A percentile compares a stretch with the other conserved stretches of the same genome.
Evolutionary conservation across 768 basidiomycete species (phyloP).

Genomic region (Sutorius australiensis): DNA sequence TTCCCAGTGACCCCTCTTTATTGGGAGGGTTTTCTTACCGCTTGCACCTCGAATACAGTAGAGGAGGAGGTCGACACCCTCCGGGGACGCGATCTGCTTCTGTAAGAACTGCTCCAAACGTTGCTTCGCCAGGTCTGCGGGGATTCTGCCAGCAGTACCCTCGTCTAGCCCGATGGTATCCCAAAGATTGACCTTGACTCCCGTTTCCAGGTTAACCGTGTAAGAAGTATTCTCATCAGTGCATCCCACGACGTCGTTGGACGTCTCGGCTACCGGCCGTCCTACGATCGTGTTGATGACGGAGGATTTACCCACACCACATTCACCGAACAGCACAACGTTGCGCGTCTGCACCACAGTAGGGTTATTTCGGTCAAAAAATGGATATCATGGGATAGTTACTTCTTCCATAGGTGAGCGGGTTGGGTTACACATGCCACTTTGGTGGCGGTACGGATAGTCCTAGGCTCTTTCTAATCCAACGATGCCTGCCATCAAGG

Average conservation of each 20-base stretch:
- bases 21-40: slow-evolving; percentile 7
- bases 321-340: slow-evolving; percentile 35
- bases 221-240: slow-evolving; percentile 25
- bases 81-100: slow-evolving; percentile 11
- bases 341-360: slow-evolving; percentile 20
- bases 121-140: slow-evolving; percentile 13
- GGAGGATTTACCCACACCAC: slow-evolving; percentile 38
- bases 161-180: slow-evolving; percentile 37
- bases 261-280: slow-evolving; percentile 21
- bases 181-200: slow-evolving; percentile 24
- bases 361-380: background rate
- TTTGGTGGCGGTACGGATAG: background rate
- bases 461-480: background rate
- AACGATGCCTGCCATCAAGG: background rate
- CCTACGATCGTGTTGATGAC: slow-evolving; percentile 36
- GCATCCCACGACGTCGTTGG: slow-evolving; percentile 28
- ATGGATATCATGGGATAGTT: background rate
- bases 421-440: background rate
- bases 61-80: slow-evolving; percentile 25
- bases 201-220: slow-evolving; percentile 11
- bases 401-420: slow-evolving; percentile 6
- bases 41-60: slow-evolving; percentile 28
- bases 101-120: slow-evolving; percentile 27
- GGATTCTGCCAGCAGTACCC: slow-evolving; percentile 19
- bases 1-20: slow-evolving; percentile 16